A percentile compares a stretch with the other conserved stretches of the same genome.
Evolutionary conservation across 805 yeast genomes (phyloP).

Genomic region (Wickerhamomyces hampshirensis): DNA sequence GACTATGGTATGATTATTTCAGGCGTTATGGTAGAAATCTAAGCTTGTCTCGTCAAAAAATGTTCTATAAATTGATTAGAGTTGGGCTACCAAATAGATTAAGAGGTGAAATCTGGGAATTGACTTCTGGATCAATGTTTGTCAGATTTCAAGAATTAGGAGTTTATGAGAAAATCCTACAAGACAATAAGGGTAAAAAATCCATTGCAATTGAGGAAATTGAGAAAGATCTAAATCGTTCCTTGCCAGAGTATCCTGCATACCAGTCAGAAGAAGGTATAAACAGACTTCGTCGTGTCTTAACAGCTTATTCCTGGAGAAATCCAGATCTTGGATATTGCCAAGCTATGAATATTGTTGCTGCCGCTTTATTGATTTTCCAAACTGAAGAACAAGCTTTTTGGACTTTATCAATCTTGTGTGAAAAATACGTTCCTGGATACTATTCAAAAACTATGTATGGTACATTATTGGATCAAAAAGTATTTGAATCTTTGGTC

Average conservation of each 20-base stretch:
- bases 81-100: slow-evolving; percentile 93
- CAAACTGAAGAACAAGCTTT: slow-evolving; percentile 98
- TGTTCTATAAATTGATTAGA: slow-evolving; percentile 76
- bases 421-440: slow-evolving; percentile 88
- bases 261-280: slow-evolving; percentile 88
- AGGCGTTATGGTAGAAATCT: slow-evolving; percentile 80
- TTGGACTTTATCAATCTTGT: slow-evolving; percentile 79
- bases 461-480: slow-evolving; percentile 91
- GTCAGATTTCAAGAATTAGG: slow-evolving; percentile 57
- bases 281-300: slow-evolving; percentile 73
- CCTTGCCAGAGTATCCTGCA: slow-evolving; percentile 93
- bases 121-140: slow-evolving; percentile 82
- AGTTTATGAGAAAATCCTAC: slow-evolving; percentile 54
- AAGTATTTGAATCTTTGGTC: slow-evolving; percentile 86
- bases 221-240: slow-evolving; percentile 91
- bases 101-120: slow-evolving; percentile 96
- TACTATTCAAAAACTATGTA: slow-evolving; percentile 97
- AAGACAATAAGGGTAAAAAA: slow-evolving; percentile 53
- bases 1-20: slow-evolving; percentile 91
- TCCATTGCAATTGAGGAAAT: slow-evolving; percentile 93
- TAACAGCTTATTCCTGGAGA: slow-evolving; percentile 94
- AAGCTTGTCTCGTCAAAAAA: slow-evolving; percentile 65
- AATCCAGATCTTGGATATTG: slow-evolving; percentile 97
- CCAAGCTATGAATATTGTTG: slow-evolving; percentile 96
- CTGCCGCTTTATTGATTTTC: slow-evolving; percentile 71